Evolutionary conservation across 306 rosid species (phyloP).

Genomic region (Pachyrhizus erosus): DNA sequence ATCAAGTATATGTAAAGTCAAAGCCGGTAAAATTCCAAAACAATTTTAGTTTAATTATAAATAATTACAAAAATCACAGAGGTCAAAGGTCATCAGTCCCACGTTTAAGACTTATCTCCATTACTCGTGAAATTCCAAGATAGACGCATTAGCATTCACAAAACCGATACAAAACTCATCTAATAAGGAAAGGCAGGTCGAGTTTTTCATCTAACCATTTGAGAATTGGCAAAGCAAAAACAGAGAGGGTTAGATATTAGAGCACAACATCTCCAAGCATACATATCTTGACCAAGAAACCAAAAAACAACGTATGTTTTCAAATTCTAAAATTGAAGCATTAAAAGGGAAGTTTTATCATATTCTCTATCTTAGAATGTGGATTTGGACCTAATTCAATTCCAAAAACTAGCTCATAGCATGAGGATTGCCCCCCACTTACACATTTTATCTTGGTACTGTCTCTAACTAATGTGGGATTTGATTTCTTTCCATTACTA

Average conservation of each 20-base stretch:
- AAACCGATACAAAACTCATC: background rate
- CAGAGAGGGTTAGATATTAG: background rate
- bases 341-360: background rate
- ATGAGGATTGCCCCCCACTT: too few relatives aligned
- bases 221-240: conserved; percentile 13
- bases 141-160: background rate
- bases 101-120: background rate
- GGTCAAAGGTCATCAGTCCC: background rate
- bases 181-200: conserved; percentile 13
- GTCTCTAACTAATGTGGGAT: too few relatives aligned
- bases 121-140: background rate
- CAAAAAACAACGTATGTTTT: background rate
- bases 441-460: too few relatives aligned
- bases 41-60: background rate
- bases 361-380: too few relatives aligned
- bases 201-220: background rate
- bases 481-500: too few relatives aligned
- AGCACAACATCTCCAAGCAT: background rate
- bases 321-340: conserved; percentile 19
- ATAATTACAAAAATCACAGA: background rate
- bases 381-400: too few relatives aligned
- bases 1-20: background rate
- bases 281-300: background rate
- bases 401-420: too few relatives aligned
- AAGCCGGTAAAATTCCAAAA: background rate